A percentile compares a stretch with the other conserved stretches of the same genome.
These are phyloP conservation scores for Parastagonospora nodorum DNA, from an alignment of 2,329 filamentous ascomycete genomes.

Conservation along the genomic window DNA sequence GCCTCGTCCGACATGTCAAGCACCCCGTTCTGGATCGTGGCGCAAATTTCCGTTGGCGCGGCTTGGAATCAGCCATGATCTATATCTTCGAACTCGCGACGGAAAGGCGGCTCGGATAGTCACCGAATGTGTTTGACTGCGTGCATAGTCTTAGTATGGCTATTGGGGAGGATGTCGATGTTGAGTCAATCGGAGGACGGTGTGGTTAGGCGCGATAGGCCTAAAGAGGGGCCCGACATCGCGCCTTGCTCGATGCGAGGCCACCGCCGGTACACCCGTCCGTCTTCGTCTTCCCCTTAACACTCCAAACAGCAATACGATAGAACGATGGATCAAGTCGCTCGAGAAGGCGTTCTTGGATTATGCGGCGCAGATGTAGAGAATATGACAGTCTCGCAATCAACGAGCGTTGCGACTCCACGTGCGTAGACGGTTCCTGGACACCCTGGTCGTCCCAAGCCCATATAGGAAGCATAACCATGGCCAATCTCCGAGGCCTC, in stretches of 20 bases:
- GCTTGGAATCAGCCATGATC: constrained; percentile 39
- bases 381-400: constrained; percentile 8
- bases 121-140: constrained; percentile 10
- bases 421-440: constrained; percentile 15
- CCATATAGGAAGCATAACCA: constrained; percentile 28
- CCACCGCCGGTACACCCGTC: background rate
- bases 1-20: constrained; percentile 40
- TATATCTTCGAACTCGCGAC: background rate
- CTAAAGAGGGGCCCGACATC: background rate
- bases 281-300: background rate
- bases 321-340: background rate
- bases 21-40: constrained; percentile 44
- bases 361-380: background rate
- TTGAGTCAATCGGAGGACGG: constrained; percentile 9
- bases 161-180: constrained; percentile 6
- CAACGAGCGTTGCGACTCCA: constrained; percentile 12
- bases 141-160: constrained; percentile 10
- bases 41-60: constrained; percentile 44
- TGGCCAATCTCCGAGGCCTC: constrained; percentile 26
- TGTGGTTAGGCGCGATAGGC: background rate
- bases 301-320: background rate
- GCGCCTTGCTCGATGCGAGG: constrained; percentile 4
- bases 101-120: constrained; percentile 12
- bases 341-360: background rate
- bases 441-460: constrained; percentile 15